phyloP scores from a whole-genome alignment of 352 stramenopile species.

The Globisporangium heterothallicum region DNA sequence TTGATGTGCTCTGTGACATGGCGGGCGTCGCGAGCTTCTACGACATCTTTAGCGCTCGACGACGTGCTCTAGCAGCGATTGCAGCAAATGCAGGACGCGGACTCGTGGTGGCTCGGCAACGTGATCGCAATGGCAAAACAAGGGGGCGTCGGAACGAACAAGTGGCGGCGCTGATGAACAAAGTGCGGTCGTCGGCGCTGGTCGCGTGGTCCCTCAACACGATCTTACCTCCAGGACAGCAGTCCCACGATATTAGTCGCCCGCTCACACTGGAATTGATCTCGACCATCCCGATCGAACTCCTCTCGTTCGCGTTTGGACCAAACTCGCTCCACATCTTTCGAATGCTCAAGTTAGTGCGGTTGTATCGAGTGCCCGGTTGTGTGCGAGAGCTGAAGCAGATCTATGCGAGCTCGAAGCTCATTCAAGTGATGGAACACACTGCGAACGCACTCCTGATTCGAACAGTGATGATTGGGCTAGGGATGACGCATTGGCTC shows the following conservation, averaged over 20 bases:
- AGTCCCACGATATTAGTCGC: constrained; percentile 25
- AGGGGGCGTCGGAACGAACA: not conserved
- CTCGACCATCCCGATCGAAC: constrained; percentile 46
- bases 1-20: constrained; percentile 50
- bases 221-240: constrained; percentile 29
- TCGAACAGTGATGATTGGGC: constrained; percentile 35
- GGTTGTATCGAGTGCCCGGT: constrained; percentile 39
- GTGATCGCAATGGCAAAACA: constrained; percentile 7
- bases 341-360: constrained; percentile 43
- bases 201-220: constrained; percentile 65
- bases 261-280: constrained; percentile 39
- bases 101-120: constrained; percentile 17
- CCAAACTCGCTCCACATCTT: constrained; percentile 55
- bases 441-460: constrained; percentile 51
- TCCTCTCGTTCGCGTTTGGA: constrained; percentile 32
- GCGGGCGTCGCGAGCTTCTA: constrained; percentile 34
- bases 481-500: constrained; percentile 49
- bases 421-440: constrained; percentile 53
- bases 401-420: constrained; percentile 26
- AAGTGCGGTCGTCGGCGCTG: constrained; percentile 27
- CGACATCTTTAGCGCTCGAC: constrained; percentile 42
- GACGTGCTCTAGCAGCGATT: constrained; percentile 34
- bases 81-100: constrained; percentile 17
- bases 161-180: constrained; percentile 15
- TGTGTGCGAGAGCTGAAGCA: constrained; percentile 48